A percentile compares a stretch with the other conserved stretches of the same genome.
These are phyloP conservation scores for Coemansia sp. DNA, from an alignment of 192 early-diverging fungal species.

Conservation along the genomic window DNA sequence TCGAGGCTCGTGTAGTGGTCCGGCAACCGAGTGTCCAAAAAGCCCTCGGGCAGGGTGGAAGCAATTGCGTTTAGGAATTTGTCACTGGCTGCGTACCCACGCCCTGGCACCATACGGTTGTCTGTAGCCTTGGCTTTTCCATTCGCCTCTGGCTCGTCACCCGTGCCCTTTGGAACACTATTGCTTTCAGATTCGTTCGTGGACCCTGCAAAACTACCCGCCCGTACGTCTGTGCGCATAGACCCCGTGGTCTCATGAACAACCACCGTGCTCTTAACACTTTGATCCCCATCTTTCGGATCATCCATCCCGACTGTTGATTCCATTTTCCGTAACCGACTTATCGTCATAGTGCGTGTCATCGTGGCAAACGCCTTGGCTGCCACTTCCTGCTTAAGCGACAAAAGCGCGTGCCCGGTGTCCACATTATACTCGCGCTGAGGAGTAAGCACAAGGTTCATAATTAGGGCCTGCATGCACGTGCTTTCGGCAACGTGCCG, in stretches of 20 bases:
- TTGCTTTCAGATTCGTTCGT: neutral
- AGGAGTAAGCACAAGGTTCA: slow-evolving; percentile 43
- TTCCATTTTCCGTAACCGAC: slow-evolving; percentile 16
- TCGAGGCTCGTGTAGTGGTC: neutral
- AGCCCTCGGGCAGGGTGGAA: slow-evolving; percentile 17
- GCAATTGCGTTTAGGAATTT: slow-evolving; percentile 24
- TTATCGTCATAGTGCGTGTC: slow-evolving; percentile 3
- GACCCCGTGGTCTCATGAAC: slow-evolving; percentile 34
- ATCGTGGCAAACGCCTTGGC: neutral
- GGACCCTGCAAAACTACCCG: neutral
- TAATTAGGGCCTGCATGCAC: slow-evolving; percentile 24
- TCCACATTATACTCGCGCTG: slow-evolving; percentile 32
- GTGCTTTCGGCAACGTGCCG: slow-evolving; percentile 22
- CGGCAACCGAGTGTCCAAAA: neutral
- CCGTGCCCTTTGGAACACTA: neutral
- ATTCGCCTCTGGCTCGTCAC: neutral
- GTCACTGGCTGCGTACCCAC: slow-evolving; percentile 30
- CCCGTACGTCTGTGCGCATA: slow-evolving; percentile 11
- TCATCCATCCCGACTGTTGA: slow-evolving; percentile 28
- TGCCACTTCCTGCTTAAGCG: neutral
- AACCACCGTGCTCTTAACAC: slow-evolving; percentile 14
- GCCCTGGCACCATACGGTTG: slow-evolving; percentile 43
- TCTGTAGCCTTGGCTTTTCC: neutral
- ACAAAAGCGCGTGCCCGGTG: slow-evolving; percentile 21
- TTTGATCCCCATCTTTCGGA: neutral